Percentiles rank a stretch among this genome's conserved stretches.
These are phyloP conservation scores for Plasmodium reichenowi DNA, from an alignment of 169 alveolate species.

Conservation along the genomic window DNA sequence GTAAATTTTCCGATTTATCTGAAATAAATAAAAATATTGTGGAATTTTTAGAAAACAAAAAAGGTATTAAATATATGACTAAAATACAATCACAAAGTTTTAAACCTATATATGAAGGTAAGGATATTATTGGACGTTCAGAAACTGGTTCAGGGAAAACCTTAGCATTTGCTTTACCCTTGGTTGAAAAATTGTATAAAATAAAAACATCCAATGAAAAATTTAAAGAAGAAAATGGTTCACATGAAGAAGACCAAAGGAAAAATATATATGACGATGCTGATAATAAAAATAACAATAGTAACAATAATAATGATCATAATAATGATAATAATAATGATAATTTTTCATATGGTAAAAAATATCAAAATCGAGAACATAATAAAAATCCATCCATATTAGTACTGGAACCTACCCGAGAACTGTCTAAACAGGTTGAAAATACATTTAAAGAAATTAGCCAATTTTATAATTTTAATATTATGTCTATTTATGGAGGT, in stretches of 20 bases:
- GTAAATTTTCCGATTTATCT: slow-evolving; percentile 10
- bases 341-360: slow-evolving; percentile 88
- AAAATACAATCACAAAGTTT: slow-evolving; percentile 60
- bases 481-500: slow-evolving; percentile 92
- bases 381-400: slow-evolving; percentile 82
- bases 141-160: slow-evolving; percentile 95
- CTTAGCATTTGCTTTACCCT: slow-evolving; percentile 91
- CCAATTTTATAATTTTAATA: slow-evolving; percentile 81
- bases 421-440: slow-evolving; percentile 90
- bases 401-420: slow-evolving; percentile 93
- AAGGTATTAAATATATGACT: slow-evolving; percentile 63
- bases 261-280: neutral
- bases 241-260: neutral
- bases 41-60: slow-evolving; percentile 23
- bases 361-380: slow-evolving; percentile 49
- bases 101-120: slow-evolving; percentile 87
- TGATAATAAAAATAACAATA: slow-evolving; percentile 84
- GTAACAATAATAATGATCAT: slow-evolving; percentile 89
- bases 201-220: neutral
- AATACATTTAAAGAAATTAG: slow-evolving; percentile 82
- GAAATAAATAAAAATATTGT: slow-evolving; percentile 50
- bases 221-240: slow-evolving; percentile 3
- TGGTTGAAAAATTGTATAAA: slow-evolving; percentile 78
- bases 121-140: slow-evolving; percentile 94
- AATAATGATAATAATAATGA: slow-evolving; percentile 88